Conservation (phyloP, 345 rosid genomes). For the Eutrema yunnanense region DNA sequence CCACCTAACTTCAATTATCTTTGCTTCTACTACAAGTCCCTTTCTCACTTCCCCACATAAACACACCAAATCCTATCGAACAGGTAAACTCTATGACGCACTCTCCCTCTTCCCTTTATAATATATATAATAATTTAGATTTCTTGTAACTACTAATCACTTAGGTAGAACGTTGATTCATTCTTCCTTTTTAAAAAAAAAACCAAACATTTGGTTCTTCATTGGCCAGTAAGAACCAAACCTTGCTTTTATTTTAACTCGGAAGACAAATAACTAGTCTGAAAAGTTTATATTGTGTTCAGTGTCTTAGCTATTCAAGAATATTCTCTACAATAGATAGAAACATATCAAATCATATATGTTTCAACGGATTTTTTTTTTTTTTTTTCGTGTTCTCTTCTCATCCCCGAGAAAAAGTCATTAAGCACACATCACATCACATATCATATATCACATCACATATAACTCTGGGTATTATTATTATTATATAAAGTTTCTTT, state of each 20-base stretch:
- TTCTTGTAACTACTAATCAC: constrained; percentile 3
- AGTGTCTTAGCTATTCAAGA: constrained; percentile 2
- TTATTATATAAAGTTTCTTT: not conserved
- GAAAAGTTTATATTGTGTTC: not conserved
- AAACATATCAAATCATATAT: not conserved
- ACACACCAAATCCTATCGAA: constrained; percentile 25
- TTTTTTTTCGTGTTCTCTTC: constrained; percentile 24
- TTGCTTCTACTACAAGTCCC: constrained; percentile 26
- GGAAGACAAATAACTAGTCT: not conserved
- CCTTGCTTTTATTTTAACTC: not conserved
- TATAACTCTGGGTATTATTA: not conserved
- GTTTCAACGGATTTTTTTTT: not conserved
- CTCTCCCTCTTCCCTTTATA: not conserved
- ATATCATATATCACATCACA: not conserved
- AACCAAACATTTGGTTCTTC: constrained; percentile 3
- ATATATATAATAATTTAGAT: not conserved
- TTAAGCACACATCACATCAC: not conserved
- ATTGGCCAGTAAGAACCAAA: not conserved
- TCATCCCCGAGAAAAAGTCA: not conserved
- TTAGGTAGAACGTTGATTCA: not conserved
- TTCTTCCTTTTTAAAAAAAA: not conserved
- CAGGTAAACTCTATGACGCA: constrained; percentile 25
- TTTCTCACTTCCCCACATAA: constrained; percentile 21
- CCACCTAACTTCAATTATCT: constrained; percentile 26
- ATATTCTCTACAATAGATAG: not conserved